A percentile compares a stretch with the other conserved stretches of the same genome.
Evolutionary conservation across 192 early-diverging fungal genomes (phyloP).

Genomic region (Umbelopsis sp.): DNA sequence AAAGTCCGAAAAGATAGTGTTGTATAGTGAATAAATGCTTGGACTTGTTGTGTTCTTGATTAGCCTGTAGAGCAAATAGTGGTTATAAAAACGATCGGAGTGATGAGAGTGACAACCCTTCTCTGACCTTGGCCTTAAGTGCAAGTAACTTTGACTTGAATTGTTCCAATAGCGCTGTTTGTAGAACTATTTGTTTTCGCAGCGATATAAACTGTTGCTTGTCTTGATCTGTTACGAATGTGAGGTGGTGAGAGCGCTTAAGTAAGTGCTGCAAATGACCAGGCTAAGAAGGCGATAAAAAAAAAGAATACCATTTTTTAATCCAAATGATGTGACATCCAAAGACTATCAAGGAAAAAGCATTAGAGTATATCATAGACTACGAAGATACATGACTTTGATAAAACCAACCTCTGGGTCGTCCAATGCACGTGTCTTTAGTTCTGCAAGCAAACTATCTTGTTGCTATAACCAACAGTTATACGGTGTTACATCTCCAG

Average conservation of each 20-base stretch:
- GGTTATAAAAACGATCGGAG: not conserved
- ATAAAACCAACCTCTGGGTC: not conserved
- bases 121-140: not conserved
- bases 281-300: not conserved
- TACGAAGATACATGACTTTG: no score
- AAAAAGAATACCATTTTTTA: not conserved
- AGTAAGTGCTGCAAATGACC: not conserved
- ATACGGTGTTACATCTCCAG: not conserved
- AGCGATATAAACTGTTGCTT: not conserved
- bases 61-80: not conserved
- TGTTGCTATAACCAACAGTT: not conserved
- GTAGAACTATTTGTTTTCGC: not conserved
- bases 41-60: not conserved
- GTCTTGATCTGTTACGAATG: not conserved
- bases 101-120: not conserved
- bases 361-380: not conserved
- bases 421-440: not conserved
- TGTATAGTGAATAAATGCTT: not conserved
- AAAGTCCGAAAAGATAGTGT: not conserved
- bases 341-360: not conserved
- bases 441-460: conserved; percentile 8
- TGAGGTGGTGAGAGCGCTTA: no score
- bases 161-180: not conserved
- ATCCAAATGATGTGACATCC: not conserved
- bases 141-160: not conserved